Evolutionary conservation across 495 filamentous ascomycete genomes (phyloP).

Genomic region (Hyaloscypha hepaticicola): DNA sequence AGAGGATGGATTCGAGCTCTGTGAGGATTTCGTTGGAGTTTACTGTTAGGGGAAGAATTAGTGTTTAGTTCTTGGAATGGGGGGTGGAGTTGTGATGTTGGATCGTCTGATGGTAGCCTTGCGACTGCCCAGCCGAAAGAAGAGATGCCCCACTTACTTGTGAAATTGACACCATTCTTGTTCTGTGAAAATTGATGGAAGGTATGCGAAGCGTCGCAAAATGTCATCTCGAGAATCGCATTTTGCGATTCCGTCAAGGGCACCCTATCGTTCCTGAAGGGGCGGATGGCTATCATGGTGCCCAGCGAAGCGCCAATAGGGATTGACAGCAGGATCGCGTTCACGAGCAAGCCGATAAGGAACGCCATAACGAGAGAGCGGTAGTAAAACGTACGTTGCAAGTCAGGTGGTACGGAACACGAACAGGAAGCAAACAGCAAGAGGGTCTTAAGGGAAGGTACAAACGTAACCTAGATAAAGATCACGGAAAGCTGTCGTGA

Average conservation of each 20-base stretch:
- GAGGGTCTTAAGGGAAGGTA: background rate
- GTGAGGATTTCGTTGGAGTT: slow-evolving; percentile 29
- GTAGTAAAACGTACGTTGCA: background rate
- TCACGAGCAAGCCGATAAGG: slow-evolving; percentile 38
- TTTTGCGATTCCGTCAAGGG: background rate
- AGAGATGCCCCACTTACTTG: background rate
- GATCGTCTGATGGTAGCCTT: background rate
- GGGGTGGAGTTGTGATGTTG: background rate
- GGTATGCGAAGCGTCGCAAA: background rate
- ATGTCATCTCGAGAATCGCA: background rate
- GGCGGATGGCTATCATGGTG: slow-evolving; percentile 41
- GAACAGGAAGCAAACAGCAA: background rate
- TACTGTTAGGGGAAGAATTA: slow-evolving; percentile 29
- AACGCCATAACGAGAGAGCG: background rate
- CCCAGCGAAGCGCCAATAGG: slow-evolving; percentile 42
- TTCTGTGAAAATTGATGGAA: background rate
- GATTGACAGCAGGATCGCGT: slow-evolving; percentile 38
- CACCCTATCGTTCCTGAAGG: slow-evolving; percentile 34
- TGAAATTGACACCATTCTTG: slow-evolving; percentile 1
- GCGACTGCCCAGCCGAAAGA: background rate
- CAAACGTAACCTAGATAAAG: background rate
- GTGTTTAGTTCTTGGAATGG: background rate
- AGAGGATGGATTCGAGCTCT: slow-evolving; percentile 1
- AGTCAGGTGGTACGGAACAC: background rate
- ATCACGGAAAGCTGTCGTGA: background rate